Evolutionary conservation across 345 rosid species (phyloP), one percentile per base, ranked within the genome.

Genomic region (Raphanus sativus): DNA sequence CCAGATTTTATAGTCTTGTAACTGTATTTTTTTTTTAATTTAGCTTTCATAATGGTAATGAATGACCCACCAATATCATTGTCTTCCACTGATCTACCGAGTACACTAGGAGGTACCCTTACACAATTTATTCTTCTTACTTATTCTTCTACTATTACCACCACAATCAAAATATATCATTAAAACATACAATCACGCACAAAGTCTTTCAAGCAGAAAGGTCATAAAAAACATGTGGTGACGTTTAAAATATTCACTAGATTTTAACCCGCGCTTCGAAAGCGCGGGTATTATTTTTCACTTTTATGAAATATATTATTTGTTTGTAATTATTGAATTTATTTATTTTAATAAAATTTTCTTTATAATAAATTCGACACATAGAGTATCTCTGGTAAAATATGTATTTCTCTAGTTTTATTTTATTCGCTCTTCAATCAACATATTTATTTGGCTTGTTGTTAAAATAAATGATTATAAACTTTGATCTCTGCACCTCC

Each of bases 61-160:
- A 25, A 58, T 30, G 60, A 67, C 73, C 67, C n/a, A 75, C 32
- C 78, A 40, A 16, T 29, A 6, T 67, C 73, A 42, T 28, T 10
- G 29, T 67, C 45, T 42, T 66, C 48, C 78, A 58, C 56, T n/a
- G 65, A 36, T 36, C 12, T 65, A 56, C 38, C n/a, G 17, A 62
- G 26, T 54, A 6, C 52, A 45, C 9, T 13, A 21, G 59, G n/a
- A 4, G 8, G 40, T 11, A 15, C 38, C 38, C 29, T 71, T 71
- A 4, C 11, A 60, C 2, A 38, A 28, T 71, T 34, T 8, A 10
- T 6, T 28, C 9, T 21, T 32, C 69, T 72, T 30, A 60, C 30
- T 56, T 56, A 25, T 56, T 21, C 30, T 24, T 8, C 28, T 48
- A 30, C 6, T 21, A 11, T 62, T 15, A 61, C 68, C 34, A 63